Conservation (phyloP, 2,329 filamentous ascomycete species). For the Paecilomyces sp. region DNA sequence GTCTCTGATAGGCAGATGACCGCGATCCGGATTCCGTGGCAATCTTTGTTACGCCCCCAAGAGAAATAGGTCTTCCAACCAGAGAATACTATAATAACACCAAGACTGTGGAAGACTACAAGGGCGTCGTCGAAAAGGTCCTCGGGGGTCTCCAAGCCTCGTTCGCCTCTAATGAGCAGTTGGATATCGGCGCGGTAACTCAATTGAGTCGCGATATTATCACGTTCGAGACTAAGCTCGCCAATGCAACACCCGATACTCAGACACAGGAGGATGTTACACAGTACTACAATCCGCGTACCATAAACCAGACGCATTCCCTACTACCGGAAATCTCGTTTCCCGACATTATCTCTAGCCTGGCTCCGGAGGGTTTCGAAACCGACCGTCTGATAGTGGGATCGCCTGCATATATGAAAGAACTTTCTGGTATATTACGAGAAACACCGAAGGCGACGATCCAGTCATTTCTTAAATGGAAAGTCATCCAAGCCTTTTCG, state of each 20-base stretch:
- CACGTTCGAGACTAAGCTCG: conserved; percentile 55
- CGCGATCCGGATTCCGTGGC: conserved; percentile 49
- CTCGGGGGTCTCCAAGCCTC: conserved; percentile 27
- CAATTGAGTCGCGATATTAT: conserved; percentile 37
- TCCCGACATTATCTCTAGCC: conserved; percentile 43
- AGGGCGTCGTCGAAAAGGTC: conserved; percentile 35
- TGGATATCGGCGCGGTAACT: neutral
- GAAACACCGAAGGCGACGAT: conserved; percentile 50
- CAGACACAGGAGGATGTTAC: conserved; percentile 57
- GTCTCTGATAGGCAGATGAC: conserved; percentile 38
- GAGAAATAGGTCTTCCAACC: conserved; percentile 51
- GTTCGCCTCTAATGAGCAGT: neutral
- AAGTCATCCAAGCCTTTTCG: conserved; percentile 49
- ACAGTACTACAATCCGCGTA: conserved; percentile 60
- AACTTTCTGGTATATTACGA: conserved; percentile 50
- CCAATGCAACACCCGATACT: conserved; percentile 50
- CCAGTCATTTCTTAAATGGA: conserved; percentile 59
- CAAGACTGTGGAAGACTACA: conserved; percentile 47
- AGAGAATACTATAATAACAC: conserved; percentile 55
- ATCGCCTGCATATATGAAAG: conserved; percentile 54
- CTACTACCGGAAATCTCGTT: conserved; percentile 53
- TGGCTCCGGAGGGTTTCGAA: conserved; percentile 46
- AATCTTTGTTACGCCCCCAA: conserved; percentile 39
- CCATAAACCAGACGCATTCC: conserved; percentile 47
- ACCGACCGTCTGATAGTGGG: conserved; percentile 51